Evolutionary conservation across 1,284 basidiomycete genomes (phyloP), one percentile per base, ranked within the genome.

Genomic region (Apiotrichum laibachii): DNA sequence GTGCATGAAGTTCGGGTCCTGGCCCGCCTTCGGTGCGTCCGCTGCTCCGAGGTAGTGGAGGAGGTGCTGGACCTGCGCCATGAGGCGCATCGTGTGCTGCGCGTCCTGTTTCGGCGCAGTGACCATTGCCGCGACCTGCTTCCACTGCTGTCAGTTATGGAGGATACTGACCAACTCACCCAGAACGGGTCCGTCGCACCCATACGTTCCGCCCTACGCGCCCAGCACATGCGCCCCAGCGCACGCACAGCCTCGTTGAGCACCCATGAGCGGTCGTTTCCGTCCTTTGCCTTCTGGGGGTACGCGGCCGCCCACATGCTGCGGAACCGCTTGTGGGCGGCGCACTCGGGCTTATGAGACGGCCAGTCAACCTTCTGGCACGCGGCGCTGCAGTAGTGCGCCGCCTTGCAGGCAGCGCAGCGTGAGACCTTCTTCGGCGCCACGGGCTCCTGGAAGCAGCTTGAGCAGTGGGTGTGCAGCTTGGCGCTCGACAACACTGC

Each of bases 341-440:
- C 64, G 68, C 92, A 95, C 81, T 95, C 92, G 8, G 75, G 72
- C 74, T 87, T 89, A 73, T 95, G 92, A 1, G 82, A 50, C 0
- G 71, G 43, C 92, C 92, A 95, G 69, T 93, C 91, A 44, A 76
- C 73, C 39, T 79, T 84, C 78, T 93, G 90, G 68, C 92, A 95
- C 39, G 71, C 73, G 11, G 80, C 66, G 51, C 85, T 82, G 72
- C 92, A 94, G 70, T 95, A 94, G 68, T 83, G 81, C 3, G 89
- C 69, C 0, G 79, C 77, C 50, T 82, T 84, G 71, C 92, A 95
- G 19, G 80, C 80, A 0, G 86, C 84, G 74, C 92, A 94, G 50
- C 88, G 81, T 68, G 84, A 85, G 59, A 77, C 62, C 21, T 62
- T 65, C 26, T 54, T 50, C 26, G 26, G 26, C 26, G 26, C 26